Conservation (phyloP, 73 alveolate species). For the Tetrahymena elliotti region DNA sequence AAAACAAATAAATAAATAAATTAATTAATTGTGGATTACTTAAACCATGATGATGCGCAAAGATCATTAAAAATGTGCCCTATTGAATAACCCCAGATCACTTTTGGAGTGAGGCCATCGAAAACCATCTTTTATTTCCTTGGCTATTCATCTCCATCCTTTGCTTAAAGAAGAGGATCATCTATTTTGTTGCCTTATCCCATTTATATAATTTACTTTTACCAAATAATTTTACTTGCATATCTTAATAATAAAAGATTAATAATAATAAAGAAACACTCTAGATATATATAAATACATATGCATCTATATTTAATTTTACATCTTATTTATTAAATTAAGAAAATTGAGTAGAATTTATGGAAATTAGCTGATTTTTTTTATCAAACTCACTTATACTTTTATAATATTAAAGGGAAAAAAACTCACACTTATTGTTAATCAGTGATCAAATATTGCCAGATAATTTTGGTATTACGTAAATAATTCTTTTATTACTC, state of each 20-base stretch:
- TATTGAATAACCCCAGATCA: conserved; percentile 43
- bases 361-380: background rate
- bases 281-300: background rate
- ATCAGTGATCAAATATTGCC: background rate
- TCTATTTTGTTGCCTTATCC: background rate
- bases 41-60: conserved; percentile 49
- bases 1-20: background rate
- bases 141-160: background rate
- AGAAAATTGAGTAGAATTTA: background rate
- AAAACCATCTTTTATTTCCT: conserved; percentile 1
- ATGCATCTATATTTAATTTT: too few relatives aligned
- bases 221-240: background rate
- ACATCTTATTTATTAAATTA: too few relatives aligned
- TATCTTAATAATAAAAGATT: background rate
- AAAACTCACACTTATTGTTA: too few relatives aligned
- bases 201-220: background rate
- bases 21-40: conserved; percentile 7
- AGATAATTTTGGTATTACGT: background rate
- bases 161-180: background rate
- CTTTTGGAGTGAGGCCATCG: conserved; percentile 39
- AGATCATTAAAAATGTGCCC: conserved; percentile 57
- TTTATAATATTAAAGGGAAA: too few relatives aligned
- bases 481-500: background rate
- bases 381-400: background rate
- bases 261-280: background rate